Conservation (phyloP, 192 early-diverging fungal genomes). For the Chytriomyces sp. region DNA sequence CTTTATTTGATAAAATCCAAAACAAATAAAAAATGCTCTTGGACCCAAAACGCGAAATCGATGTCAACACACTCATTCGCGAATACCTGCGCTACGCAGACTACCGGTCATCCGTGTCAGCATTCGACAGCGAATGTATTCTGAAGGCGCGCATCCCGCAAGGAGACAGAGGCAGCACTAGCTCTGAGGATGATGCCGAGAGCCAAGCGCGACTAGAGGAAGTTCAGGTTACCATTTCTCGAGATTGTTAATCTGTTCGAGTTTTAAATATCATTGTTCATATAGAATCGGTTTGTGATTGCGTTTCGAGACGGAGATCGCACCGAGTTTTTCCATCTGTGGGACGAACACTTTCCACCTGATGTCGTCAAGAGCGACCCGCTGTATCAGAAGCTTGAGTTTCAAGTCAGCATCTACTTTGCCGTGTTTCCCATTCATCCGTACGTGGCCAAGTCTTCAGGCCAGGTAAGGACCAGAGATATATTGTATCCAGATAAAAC, state of each 20-base stretch:
- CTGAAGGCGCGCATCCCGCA: constrained; percentile 36
- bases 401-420: constrained; percentile 56
- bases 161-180: background rate
- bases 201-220: constrained; percentile 9
- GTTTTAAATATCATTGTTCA: constrained; percentile 1
- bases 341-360: constrained; percentile 53
- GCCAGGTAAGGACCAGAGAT: constrained; percentile 23
- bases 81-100: constrained; percentile 50
- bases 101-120: constrained; percentile 31
- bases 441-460: constrained; percentile 23
- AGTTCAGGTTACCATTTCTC: background rate
- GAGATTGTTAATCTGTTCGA: background rate
- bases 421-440: constrained; percentile 54
- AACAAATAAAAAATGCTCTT: constrained; percentile 34
- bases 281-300: constrained; percentile 42
- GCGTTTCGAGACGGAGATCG: constrained; percentile 55
- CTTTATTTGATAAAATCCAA: background rate
- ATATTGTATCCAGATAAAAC: background rate
- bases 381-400: constrained; percentile 47
- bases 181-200: constrained; percentile 11
- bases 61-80: constrained; percentile 37
- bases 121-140: constrained; percentile 45
- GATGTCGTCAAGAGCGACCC: constrained; percentile 35
- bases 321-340: constrained; percentile 50
- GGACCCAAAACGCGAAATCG: constrained; percentile 38